phyloP scores from a whole-genome alignment of 2,329 filamentous ascomycete genomes.

The Phyllosticta citrichinensis region DNA sequence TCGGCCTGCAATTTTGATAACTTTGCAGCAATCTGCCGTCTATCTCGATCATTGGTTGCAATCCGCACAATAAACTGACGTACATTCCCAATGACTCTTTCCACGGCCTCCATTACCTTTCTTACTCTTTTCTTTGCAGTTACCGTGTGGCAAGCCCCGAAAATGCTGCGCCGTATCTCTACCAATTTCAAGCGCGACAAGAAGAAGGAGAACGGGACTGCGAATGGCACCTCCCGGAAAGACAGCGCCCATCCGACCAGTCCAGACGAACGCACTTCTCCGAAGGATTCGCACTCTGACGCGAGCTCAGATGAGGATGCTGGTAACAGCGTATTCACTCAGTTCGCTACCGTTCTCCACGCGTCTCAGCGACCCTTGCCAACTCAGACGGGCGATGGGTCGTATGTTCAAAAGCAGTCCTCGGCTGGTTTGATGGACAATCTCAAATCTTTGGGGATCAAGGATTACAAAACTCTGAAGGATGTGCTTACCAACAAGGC shows the following conservation, averaged over 20 bases:
- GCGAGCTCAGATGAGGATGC: slow-evolving; percentile 14
- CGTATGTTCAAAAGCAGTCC: slow-evolving; percentile 31
- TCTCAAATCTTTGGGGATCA: slow-evolving; percentile 44
- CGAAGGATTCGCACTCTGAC: slow-evolving; percentile 11
- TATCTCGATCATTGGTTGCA: neutral
- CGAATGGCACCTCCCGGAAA: slow-evolving; percentile 4
- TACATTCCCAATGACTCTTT: neutral
- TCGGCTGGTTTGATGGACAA: slow-evolving; percentile 45
- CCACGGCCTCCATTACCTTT: neutral
- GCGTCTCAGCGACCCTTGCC: slow-evolving; percentile 13
- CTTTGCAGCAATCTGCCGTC: neutral
- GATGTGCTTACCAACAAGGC: slow-evolving; percentile 55
- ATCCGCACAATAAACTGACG: neutral
- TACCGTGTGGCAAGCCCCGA: neutral
- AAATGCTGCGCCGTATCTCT: slow-evolving; percentile 13
- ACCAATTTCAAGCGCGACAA: slow-evolving; percentile 14
- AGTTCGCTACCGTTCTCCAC: slow-evolving; percentile 14
- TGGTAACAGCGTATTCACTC: slow-evolving; percentile 8
- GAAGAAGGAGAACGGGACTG: slow-evolving; percentile 12
- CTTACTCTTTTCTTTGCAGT: neutral
- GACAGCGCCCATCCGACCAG: neutral
- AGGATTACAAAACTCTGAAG: slow-evolving; percentile 31
- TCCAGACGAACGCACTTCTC: neutral
- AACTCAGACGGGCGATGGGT: slow-evolving; percentile 18
- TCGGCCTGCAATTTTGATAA: neutral